phyloP scores from a whole-genome alignment of 179 eudicot species.

The Patellifolia procumbens region DNA sequence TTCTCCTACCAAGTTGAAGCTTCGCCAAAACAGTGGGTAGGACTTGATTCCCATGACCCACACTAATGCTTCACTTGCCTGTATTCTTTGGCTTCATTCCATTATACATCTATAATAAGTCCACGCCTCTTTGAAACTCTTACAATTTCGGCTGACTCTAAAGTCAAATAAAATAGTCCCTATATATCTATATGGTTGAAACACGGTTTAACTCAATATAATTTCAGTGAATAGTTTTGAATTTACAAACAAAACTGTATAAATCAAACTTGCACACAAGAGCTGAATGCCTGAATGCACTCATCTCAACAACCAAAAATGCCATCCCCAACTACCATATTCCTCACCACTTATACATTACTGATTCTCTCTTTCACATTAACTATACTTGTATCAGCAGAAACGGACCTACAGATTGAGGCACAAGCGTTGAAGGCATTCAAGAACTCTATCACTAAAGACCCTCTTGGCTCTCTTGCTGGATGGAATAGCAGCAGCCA shows the following conservation, averaged over 20 bases:
- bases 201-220: not conserved
- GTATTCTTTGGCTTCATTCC: not conserved
- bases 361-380: not conserved
- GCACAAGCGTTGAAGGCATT: slow-evolving; percentile 55
- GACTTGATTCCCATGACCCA: not conserved
- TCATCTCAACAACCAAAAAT: slow-evolving; percentile 3
- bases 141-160: slow-evolving; percentile 6
- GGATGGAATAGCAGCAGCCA: slow-evolving; percentile 52
- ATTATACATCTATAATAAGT: not conserved
- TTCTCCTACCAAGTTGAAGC: not conserved
- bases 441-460: slow-evolving; percentile 50
- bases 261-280: not conserved
- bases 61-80: not conserved
- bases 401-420: slow-evolving; percentile 29
- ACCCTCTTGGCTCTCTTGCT: slow-evolving; percentile 53
- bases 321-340: not conserved
- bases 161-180: not conserved
- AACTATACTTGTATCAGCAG: slow-evolving; percentile 6
- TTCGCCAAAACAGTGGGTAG: not conserved
- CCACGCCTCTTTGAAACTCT: not conserved
- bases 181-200: not conserved
- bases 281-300: not conserved
- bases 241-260: not conserved
- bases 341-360: not conserved
- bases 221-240: not conserved